phyloP scores from a whole-genome alignment of 306 rosid species.

The Vicia villosa region DNA sequence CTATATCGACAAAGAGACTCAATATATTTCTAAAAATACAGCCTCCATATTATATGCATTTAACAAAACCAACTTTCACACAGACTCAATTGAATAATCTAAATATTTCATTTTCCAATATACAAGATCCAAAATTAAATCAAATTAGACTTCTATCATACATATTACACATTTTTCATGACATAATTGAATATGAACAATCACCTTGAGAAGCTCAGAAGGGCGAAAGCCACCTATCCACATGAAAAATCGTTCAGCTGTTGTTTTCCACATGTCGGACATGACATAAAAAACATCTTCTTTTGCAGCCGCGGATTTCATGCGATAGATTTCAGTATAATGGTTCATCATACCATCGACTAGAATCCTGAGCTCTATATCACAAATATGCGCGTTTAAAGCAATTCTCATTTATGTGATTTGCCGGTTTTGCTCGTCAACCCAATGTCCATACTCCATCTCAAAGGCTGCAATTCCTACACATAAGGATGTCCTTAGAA shows the following conservation, averaged over 20 bases:
- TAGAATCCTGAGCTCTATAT: slow-evolving; percentile 73
- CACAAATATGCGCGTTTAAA: slow-evolving; percentile 64
- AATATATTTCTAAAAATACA: slow-evolving; percentile 26
- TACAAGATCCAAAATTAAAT: no score
- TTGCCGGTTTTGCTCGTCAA: slow-evolving; percentile 78
- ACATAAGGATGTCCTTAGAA: slow-evolving; percentile 36
- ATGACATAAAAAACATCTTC: slow-evolving; percentile 87
- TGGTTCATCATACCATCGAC: slow-evolving; percentile 77
- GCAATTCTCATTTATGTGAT: slow-evolving; percentile 71
- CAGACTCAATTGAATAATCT: no score
- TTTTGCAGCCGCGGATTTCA: slow-evolving; percentile 87
- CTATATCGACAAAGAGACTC: neutral
- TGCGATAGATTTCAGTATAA: slow-evolving; percentile 68
- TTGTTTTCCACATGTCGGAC: slow-evolving; percentile 95
- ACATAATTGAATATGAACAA: slow-evolving; percentile 8
- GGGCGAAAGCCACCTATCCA: slow-evolving; percentile 99
- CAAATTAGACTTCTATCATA: slow-evolving; percentile 12
- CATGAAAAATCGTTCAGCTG: slow-evolving; percentile 83
- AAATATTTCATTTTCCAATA: no score
- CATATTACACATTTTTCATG: neutral
- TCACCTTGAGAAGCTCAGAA: slow-evolving; percentile 92
- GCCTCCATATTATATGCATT: no score
- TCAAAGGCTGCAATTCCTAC: slow-evolving; percentile 80
- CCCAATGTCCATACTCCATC: slow-evolving; percentile 91
- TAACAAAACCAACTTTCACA: no score